Conservation (phyloP, 306 rosid genomes). For the Phaseolus lunatus region DNA sequence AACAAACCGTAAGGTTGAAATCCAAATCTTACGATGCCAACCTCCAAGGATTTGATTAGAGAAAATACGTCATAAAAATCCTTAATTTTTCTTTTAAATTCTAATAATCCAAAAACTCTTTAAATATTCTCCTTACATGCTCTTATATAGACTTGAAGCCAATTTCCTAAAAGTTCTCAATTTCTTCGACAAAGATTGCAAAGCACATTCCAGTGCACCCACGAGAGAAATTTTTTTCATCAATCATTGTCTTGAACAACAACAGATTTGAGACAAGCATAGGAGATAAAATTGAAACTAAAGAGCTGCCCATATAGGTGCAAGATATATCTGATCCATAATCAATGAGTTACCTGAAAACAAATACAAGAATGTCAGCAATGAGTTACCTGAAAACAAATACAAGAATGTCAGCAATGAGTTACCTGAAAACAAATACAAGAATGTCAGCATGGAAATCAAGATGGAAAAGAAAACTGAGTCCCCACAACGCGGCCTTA, state of each 20-base stretch:
- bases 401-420: too few relatives aligned
- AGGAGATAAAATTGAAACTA: not conserved
- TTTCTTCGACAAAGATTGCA: conserved; percentile 57
- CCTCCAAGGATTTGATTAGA: too few relatives aligned
- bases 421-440: too few relatives aligned
- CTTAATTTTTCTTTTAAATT: too few relatives aligned
- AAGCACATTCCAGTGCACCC: conserved; percentile 77
- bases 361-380: conserved; percentile 45
- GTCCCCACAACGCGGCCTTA: conserved; percentile 15
- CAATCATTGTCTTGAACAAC: not conserved
- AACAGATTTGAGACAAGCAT: not conserved
- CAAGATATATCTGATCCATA: conserved; percentile 76
- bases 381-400: too few relatives aligned
- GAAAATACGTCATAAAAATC: too few relatives aligned
- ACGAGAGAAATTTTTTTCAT: too few relatives aligned
- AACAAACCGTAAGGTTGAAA: too few relatives aligned
- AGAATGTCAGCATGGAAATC: too few relatives aligned
- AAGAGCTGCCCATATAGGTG: not conserved
- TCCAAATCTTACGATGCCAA: too few relatives aligned
- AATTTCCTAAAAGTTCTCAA: conserved; percentile 56
- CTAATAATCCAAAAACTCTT: too few relatives aligned
- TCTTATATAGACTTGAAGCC: not conserved
- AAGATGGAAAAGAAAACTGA: not conserved
- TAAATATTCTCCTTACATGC: not conserved
- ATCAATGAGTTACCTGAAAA: conserved; percentile 82